phyloP scores from a whole-genome alignment of 495 filamentous ascomycete species.

The Umbilicaria muhlenbergii region DNA sequence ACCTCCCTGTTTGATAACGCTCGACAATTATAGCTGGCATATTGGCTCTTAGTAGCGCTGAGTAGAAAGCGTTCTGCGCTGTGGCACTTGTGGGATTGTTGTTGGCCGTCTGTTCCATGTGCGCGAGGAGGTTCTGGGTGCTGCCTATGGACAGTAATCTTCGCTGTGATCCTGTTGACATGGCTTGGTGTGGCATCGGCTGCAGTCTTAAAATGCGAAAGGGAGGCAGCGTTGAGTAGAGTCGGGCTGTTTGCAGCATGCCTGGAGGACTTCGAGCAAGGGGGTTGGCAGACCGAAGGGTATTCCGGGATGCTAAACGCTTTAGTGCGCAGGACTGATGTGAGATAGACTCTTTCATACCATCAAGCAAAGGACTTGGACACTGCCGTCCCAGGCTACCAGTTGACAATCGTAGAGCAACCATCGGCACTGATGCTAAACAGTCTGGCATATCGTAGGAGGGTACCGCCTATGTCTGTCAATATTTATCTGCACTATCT shows the following conservation, averaged over 20 bases:
- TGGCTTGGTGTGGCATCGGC: slow-evolving; percentile 11
- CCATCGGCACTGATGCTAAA: slow-evolving; percentile 9
- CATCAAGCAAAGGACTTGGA: not conserved
- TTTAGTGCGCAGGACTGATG: not conserved
- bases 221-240: slow-evolving; percentile 23
- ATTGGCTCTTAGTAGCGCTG: slow-evolving; percentile 74
- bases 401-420: not conserved
- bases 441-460: slow-evolving; percentile 11
- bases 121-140: slow-evolving; percentile 44
- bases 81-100: slow-evolving; percentile 73
- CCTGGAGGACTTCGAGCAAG: slow-evolving; percentile 7
- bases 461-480: not conserved
- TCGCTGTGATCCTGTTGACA: slow-evolving; percentile 23
- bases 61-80: slow-evolving; percentile 86
- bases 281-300: slow-evolving; percentile 14
- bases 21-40: slow-evolving; percentile 87
- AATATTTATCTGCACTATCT: not conserved
- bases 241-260: slow-evolving; percentile 15
- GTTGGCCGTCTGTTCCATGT: slow-evolving; percentile 78
- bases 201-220: slow-evolving; percentile 16
- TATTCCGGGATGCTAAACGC: slow-evolving; percentile 4
- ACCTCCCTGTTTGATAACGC: slow-evolving; percentile 70
- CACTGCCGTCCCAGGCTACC: not conserved
- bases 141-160: slow-evolving; percentile 39
- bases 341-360: not conserved